Evolutionary conservation across 2,329 filamentous ascomycete genomes (phyloP).

Genomic region (Celoporthe dispersa): DNA sequence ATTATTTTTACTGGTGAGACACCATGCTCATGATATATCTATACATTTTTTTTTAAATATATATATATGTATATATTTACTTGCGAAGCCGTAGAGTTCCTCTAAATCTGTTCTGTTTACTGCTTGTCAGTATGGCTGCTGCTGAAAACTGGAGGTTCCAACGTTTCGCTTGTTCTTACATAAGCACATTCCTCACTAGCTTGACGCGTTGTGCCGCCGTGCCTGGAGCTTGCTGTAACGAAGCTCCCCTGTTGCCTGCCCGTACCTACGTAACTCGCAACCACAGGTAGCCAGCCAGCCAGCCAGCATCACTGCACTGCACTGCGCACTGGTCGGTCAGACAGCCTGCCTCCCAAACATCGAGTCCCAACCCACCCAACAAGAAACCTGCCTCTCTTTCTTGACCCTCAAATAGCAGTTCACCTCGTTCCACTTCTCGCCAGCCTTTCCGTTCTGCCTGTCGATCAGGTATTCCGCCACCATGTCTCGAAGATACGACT

Average conservation of each 20-base stretch:
- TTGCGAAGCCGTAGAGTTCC: no score
- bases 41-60: neutral
- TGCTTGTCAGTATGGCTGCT: neutral
- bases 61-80: no score
- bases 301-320: slow-evolving; percentile 16
- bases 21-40: neutral
- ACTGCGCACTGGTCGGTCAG: neutral
- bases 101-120: no score
- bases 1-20: neutral
- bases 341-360: slow-evolving; percentile 9
- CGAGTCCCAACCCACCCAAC: slow-evolving; percentile 17
- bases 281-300: slow-evolving; percentile 2
- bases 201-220: slow-evolving; percentile 40
- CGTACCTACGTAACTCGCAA: slow-evolving; percentile 13
- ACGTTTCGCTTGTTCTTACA: neutral
- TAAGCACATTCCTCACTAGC: neutral
- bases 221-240: slow-evolving; percentile 48
- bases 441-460: slow-evolving; percentile 4
- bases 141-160: neutral
- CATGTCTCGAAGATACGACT: slow-evolving; percentile 98
- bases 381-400: neutral
- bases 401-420: neutral
- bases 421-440: neutral
- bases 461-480: slow-evolving; percentile 37
- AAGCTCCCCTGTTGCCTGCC: slow-evolving; percentile 31